Percentiles rank a stretch among this genome's conserved stretches.
Evolutionary conservation across 441 rosid species (phyloP).

Genomic region (Flueggea neowawraea): DNA sequence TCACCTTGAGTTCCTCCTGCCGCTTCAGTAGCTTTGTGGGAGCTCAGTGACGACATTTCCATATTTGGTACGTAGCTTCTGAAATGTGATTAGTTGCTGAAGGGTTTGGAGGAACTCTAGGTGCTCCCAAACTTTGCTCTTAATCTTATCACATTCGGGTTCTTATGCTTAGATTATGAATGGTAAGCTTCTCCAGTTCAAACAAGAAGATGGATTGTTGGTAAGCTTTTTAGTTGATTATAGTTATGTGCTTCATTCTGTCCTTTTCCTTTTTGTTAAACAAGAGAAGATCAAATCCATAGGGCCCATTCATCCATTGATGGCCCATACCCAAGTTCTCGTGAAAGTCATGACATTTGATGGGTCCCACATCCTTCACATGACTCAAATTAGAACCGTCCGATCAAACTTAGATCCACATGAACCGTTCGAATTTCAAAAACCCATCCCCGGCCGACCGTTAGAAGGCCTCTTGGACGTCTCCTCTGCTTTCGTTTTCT

Average conservation of each 20-base stretch:
- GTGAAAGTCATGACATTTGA: neutral
- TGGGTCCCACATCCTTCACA: conserved; percentile 1
- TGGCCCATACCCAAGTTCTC: no score
- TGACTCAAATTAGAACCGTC: neutral
- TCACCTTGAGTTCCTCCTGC: conserved; percentile 25
- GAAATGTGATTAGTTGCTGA: conserved; percentile 5
- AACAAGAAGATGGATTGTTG: no score
- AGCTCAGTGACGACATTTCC: neutral
- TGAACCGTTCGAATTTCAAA: conserved; percentile 4
- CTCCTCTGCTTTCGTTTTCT: no score
- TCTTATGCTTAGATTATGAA: no score
- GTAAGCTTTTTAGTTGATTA: no score
- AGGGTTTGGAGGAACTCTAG: conserved; percentile 30
- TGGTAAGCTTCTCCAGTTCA: no score
- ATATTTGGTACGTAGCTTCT: no score
- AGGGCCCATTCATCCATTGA: no score
- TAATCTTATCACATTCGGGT: no score
- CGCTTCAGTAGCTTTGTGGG: conserved; percentile 15
- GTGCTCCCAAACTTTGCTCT: conserved; percentile 11
- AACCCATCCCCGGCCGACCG: neutral
- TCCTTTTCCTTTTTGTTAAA: no score
- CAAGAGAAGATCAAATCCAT: no score
- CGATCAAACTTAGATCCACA: neutral
- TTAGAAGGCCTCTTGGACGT: neutral
- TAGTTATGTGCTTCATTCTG: no score